Percentiles rank a stretch among this genome's conserved stretches.
Evolutionary conservation across 805 yeast species (phyloP).

Genomic region (Starmerella bombi): DNA sequence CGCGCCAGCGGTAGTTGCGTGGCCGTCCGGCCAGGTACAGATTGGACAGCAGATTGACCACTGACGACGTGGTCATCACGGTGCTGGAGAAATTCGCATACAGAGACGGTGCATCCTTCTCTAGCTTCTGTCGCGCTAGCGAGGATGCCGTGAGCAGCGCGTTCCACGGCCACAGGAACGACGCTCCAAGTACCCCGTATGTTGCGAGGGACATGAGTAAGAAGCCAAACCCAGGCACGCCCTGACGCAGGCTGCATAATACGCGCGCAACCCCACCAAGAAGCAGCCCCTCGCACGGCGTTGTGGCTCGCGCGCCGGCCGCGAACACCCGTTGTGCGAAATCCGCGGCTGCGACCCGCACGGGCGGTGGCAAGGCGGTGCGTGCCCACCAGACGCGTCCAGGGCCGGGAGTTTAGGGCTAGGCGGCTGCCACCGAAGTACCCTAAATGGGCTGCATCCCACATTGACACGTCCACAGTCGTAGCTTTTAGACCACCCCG

Average conservation of each 20-base stretch:
- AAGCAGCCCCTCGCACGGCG: too few relatives aligned
- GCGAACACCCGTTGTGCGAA: too few relatives aligned
- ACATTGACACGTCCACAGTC: neutral
- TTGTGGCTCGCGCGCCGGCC: too few relatives aligned
- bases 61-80: conserved; percentile 77
- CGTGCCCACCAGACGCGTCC: too few relatives aligned
- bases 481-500: neutral
- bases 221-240: neutral
- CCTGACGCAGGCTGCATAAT: too few relatives aligned
- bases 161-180: conserved; percentile 95
- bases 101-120: conserved; percentile 23
- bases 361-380: too few relatives aligned
- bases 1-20: conserved; percentile 44
- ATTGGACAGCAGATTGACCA: conserved; percentile 49
- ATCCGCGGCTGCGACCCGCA: too few relatives aligned
- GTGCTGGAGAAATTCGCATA: conserved; percentile 56
- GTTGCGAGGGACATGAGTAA: conserved; percentile 8
- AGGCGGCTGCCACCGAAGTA: too few relatives aligned
- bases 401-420: too few relatives aligned
- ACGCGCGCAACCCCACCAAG: too few relatives aligned
- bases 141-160: conserved; percentile 75
- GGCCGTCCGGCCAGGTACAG: conserved; percentile 54
- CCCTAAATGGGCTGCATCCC: neutral
- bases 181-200: conserved; percentile 57
- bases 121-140: conserved; percentile 55